Evolutionary conservation across 1,284 basidiomycete species (phyloP), one percentile per base, ranked within the genome.

Genomic region (Apiotrichum porosum): DNA sequence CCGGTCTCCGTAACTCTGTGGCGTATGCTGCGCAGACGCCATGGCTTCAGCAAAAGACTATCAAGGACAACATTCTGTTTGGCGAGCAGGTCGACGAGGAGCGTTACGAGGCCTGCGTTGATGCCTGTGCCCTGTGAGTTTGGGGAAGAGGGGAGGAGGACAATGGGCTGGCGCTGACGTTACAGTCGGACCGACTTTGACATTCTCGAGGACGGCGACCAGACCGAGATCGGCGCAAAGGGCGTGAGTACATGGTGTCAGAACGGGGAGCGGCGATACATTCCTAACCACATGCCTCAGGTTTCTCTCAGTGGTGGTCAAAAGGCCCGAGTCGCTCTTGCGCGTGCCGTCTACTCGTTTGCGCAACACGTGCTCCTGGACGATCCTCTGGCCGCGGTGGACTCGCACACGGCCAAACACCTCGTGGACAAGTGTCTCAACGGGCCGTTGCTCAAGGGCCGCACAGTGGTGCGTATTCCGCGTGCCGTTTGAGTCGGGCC

Each of bases 11-110:
- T 60, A 84, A 89, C 58, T 76, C 83, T 9, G 82, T 92, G 26
- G 88, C 90, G 1, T 94, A 92, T 62, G 86, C 78, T 36, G 82
- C 88, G 1, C 92, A 95, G 70, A 80, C 83, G 1, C 84, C 91
- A 0, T 95, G 88, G 89, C 76, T 95, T 28, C 77, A 81, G 42
- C 80, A 77, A 44, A 76, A 74, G 24, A 75, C 75, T 5, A 78
- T 80, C 53, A 73, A 73, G 54, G 75, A 79, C 32, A 80, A 80
- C 57, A 79, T 80, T 57, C 73, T 89, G 4, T 94, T 91, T 66
- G 85, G 86, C 2, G 81, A 83, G 18, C 61, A 73, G 9, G 78
- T 76, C 52, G 82, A 90, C 58, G 78, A 83, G 61, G 69, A 72
- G 32, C 78, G 88, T 19, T 93, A 93, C 68, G 75, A 82, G 33